A percentile compares a stretch with the other conserved stretches of the same genome.
These are phyloP conservation scores for Mycena pura DNA, from an alignment of 768 basidiomycete species.

Conservation along the genomic window DNA sequence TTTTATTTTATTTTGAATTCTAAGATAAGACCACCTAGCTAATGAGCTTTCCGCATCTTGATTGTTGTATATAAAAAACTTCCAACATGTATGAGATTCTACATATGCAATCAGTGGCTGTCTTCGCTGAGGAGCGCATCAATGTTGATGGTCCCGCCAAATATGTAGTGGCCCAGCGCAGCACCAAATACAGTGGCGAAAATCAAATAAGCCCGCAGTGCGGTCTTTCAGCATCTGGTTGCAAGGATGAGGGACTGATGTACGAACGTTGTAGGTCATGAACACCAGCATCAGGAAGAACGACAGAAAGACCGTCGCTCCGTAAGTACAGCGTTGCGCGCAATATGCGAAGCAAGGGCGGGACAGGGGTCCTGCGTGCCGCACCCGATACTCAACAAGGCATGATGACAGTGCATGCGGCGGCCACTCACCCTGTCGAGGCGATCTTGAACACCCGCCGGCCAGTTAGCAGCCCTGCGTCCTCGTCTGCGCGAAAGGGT, in stretches of 20 bases:
- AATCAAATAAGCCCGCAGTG: conserved; percentile 80
- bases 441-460: conserved; percentile 44
- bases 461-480: conserved; percentile 60
- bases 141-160: conserved; percentile 67
- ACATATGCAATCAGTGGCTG: conserved; percentile 61
- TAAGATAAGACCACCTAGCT: no score
- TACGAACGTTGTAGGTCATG: conserved; percentile 93
- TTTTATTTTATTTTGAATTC: no score
- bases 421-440: conserved; percentile 50
- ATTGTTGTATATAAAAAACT: no score
- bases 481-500: conserved; percentile 49
- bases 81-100: no score
- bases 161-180: conserved; percentile 79
- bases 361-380: conserved; percentile 54
- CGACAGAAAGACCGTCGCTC: conserved; percentile 73
- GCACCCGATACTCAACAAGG: neutral
- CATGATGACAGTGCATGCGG: conserved; percentile 25
- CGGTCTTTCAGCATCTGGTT: neutral
- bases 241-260: conserved; percentile 33
- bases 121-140: conserved; percentile 59
- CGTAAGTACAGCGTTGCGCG: conserved; percentile 81
- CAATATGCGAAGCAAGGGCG: conserved; percentile 52
- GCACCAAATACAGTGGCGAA: conserved; percentile 81
- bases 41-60: no score
- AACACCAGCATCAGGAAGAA: conserved; percentile 95